Evolutionary conservation across 2,329 filamentous ascomycete species (phyloP).

Genomic region (Phialemonium atrogriseum): DNA sequence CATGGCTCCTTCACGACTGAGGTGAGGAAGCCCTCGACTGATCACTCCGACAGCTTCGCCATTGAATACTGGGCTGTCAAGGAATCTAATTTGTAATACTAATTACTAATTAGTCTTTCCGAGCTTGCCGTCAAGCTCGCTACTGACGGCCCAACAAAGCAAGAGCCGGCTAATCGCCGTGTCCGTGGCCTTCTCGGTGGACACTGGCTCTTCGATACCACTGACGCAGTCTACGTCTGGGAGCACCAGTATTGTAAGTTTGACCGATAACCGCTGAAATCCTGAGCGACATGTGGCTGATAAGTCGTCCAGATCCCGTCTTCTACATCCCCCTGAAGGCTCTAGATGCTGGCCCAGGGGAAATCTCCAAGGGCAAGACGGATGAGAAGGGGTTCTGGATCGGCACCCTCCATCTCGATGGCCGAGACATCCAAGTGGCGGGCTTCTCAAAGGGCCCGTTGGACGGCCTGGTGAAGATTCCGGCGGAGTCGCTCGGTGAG

Average conservation of each 20-base stretch:
- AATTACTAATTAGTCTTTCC: background rate
- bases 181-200: constrained; percentile 21
- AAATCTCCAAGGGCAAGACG: constrained; percentile 4
- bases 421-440: constrained; percentile 13
- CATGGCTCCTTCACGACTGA: too few species aligned
- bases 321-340: constrained; percentile 22
- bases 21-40: too few species aligned
- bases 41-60: too few species aligned
- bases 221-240: constrained; percentile 24
- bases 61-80: too few species aligned
- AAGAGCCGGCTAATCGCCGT: constrained; percentile 21
- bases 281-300: too few species aligned
- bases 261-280: background rate
- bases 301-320: constrained; percentile 16
- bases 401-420: constrained; percentile 10
- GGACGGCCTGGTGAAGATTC: constrained; percentile 13
- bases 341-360: constrained; percentile 9
- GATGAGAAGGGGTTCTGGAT: constrained; percentile 10
- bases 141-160: constrained; percentile 20
- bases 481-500: constrained; percentile 6
- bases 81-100: too few species aligned
- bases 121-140: constrained; percentile 1
- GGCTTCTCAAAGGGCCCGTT: constrained; percentile 8
- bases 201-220: constrained; percentile 23
- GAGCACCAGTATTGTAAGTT: constrained; percentile 22